Conservation (phyloP, 2,329 filamentous ascomycete species). For the Ophiostoma ips region DNA sequence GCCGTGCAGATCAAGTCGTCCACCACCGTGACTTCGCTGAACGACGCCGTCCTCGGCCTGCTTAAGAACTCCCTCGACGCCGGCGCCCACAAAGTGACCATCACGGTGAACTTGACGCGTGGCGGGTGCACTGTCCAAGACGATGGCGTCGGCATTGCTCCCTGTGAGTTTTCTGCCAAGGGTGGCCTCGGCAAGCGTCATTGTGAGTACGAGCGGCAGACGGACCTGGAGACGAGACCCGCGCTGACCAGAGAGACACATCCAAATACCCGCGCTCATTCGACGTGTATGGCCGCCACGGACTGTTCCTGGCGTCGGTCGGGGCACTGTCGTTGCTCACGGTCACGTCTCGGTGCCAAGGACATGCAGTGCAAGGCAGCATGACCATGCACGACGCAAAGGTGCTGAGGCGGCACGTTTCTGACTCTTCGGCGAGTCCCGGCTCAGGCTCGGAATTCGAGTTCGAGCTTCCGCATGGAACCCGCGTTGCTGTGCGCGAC, state of each 20-base stretch:
- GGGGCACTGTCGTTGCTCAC: constrained; percentile 62
- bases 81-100: constrained; percentile 49
- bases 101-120: constrained; percentile 59
- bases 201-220: constrained; percentile 48
- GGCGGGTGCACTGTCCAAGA: constrained; percentile 75
- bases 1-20: constrained; percentile 75
- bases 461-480: constrained; percentile 49
- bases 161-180: constrained; percentile 53
- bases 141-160: constrained; percentile 64
- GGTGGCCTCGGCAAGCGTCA: constrained; percentile 63
- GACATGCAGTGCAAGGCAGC: constrained; percentile 45
- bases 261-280: constrained; percentile 48
- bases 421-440: constrained; percentile 18
- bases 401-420: constrained; percentile 47
- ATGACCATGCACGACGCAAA: constrained; percentile 58
- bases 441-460: constrained; percentile 32
- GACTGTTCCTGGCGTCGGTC: constrained; percentile 65
- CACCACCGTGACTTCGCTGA: constrained; percentile 60
- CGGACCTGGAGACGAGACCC: too few species aligned
- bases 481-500: constrained; percentile 60
- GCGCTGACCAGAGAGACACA: constrained; percentile 47
- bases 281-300: constrained; percentile 49
- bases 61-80: constrained; percentile 80
- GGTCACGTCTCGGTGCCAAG: constrained; percentile 56
- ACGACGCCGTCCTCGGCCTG: constrained; percentile 56